phyloP scores from a whole-genome alignment of 1,139 yeast species.

The Hemisphaericaspora subhashii region DNA sequence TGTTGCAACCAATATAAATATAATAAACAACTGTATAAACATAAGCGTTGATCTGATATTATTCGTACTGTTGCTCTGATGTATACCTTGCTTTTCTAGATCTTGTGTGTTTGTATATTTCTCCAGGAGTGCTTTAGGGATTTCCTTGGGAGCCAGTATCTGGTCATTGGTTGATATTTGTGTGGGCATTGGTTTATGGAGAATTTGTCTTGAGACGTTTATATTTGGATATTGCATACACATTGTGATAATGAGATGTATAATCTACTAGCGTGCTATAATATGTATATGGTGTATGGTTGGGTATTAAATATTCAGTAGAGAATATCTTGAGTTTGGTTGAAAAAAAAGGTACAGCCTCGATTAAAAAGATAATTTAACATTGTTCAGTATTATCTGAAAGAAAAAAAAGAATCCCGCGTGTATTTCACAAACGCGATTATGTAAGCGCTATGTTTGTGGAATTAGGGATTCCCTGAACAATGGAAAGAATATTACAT shows the following conservation, averaged over 20 bases:
- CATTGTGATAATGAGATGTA: background rate
- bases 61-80: background rate
- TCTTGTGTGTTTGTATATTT: background rate
- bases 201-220: background rate
- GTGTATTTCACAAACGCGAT: too few species aligned
- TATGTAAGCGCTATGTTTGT: too few species aligned
- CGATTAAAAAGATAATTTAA: too few species aligned
- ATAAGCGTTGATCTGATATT: background rate
- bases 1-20: background rate
- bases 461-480: too few species aligned
- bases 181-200: background rate
- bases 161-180: background rate
- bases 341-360: background rate
- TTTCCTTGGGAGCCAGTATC: background rate
- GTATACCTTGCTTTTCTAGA: background rate
- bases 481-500: too few species aligned
- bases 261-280: background rate
- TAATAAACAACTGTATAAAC: background rate
- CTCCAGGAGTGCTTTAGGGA: background rate
- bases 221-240: slow-evolving; percentile 4
- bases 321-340: too few species aligned
- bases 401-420: too few species aligned
- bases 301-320: too few species aligned
- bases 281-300: background rate
- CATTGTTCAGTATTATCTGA: too few species aligned